Evolutionary conservation across 257 asterid species (phyloP), one percentile per base, ranked within the genome.

Genomic region (Pogostemon cablin): DNA sequence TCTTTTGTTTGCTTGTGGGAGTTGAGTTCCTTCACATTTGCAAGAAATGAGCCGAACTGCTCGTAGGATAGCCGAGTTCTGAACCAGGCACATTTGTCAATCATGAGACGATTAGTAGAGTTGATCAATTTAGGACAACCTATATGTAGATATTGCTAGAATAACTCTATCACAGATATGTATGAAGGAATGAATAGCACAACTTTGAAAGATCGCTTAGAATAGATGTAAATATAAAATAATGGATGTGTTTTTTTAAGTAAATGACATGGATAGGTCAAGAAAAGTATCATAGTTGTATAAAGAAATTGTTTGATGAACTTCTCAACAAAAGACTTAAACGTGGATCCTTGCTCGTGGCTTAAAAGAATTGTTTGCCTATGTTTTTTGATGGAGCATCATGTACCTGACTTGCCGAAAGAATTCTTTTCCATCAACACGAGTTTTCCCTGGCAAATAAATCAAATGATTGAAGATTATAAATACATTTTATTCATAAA

Each of bases 381-480:
- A 67, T 62, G 46, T 38, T 41, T 55, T 63, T 44, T 52, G 11
- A 25, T 65, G 41, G 62, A 71, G 73, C 44, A 17, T 43, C 15
- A 67, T 20, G 62, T 75, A 93, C 98, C 98, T 93, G 78, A 91
- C 99, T 87, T 82, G 99, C 61, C 99, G 99, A 79, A 93, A 93
- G 88, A 91, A 91, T 77, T 93, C 99, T 76, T 93, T 93, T 52
- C 97, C 97, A 83, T 91, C 97, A 76, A 93, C 96, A 25, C 99
- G 96, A 48, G 96, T 78, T 79, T 86, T 84, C 35, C 90, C 99
- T 93, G 82, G 32, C 15, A 57, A 38, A 52, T 12, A 50, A 42
- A 68, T 38, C 50, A 59, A 25, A 65, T 7, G 10, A 69, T 5
- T 15, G 8, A 11, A 17, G 34, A 52, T 12, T 17, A 11, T 10